Evolutionary conservation across 2,329 filamentous ascomycete species (phyloP), one percentile per base, ranked within the genome.

Genomic region (Shiraia sp.): DNA sequence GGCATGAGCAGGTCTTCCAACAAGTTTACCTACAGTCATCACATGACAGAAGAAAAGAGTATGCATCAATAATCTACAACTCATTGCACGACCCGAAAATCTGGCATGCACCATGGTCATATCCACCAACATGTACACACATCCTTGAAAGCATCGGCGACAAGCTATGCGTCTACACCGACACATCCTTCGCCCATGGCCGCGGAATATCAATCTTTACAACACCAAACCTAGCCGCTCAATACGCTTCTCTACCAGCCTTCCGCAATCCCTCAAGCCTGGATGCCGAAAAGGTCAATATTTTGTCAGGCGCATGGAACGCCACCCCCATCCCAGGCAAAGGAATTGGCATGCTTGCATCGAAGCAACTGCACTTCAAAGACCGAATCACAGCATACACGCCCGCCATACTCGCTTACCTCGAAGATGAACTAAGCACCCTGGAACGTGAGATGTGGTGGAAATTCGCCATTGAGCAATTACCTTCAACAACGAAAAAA

Each of bases 161-260:
- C n/a, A 49, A 51, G 5, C 56, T 69, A 1, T 69, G 65, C 32
- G 46, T 64, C 3, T 69, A 65, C 42, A 68, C 64, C 9, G 50
- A 49, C 27, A 33, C 45, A 1, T 51, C 57, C 1, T 67, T 67
- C 24, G 51, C 44, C 24, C 30, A 50, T n/a, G 58, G 57, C 6
- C 55, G 63, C 1, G 65, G 66, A 2, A 67, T 68, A 3, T 64
- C 65, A 0, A 55, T 69, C 6, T 59, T 69, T 35, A 69, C 66
- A 0, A 68, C 64, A 0, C 65, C 63, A 10, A 29, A 23, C 1
- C 31, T 68, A 22, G 63, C 66, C 2, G 30, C 36, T 3, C 19
- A 56, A 24, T 51, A 65, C 15, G 49, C 49, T 7, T 32, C 41
- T 1, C 42, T 68, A 1, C 59, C 63, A 0, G 51, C 59, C 3